Conservation (phyloP, 495 filamentous ascomycete genomes). For the Aspergillus coremiiformis region DNA sequence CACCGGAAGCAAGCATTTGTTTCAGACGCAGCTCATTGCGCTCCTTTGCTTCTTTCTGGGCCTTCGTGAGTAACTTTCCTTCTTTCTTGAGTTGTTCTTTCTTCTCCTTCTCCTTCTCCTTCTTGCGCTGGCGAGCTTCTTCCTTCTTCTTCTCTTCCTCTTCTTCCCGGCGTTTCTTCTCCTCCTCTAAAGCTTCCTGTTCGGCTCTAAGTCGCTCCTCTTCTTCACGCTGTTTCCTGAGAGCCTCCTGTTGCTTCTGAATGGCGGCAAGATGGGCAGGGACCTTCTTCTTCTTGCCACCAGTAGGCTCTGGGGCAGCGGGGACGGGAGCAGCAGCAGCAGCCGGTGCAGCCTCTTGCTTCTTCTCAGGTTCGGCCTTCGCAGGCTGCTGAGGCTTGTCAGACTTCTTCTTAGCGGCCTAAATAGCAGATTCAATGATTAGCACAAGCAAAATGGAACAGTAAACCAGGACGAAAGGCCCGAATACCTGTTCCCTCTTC, state of each 20-base stretch:
- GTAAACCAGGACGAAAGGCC: not conserved
- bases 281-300: constrained; percentile 89
- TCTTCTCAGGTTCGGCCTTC: constrained; percentile 29
- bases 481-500: constrained; percentile 75
- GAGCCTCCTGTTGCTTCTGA: constrained; percentile 86
- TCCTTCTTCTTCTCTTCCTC: constrained; percentile 72
- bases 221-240: constrained; percentile 69
- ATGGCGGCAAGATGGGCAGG: constrained; percentile 70
- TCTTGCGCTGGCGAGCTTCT: constrained; percentile 70
- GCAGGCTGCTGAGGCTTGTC: constrained; percentile 25
- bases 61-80: constrained; percentile 91
- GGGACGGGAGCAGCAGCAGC: constrained; percentile 35
- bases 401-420: constrained; percentile 58
- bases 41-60: constrained; percentile 80
- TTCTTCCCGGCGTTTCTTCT: constrained; percentile 56
- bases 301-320: constrained; percentile 41
- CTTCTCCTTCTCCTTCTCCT: constrained; percentile 92
- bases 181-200: constrained; percentile 65
- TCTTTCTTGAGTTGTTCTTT: constrained; percentile 93
- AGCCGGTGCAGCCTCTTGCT: constrained; percentile 15
- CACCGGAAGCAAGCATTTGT: constrained; percentile 88
- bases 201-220: constrained; percentile 59
- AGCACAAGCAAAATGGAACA: not conserved
- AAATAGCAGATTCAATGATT: constrained; percentile 6
- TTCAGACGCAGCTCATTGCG: constrained; percentile 79